Conservation (phyloP, 306 rosid species). For the Benincasa hispida region DNA sequence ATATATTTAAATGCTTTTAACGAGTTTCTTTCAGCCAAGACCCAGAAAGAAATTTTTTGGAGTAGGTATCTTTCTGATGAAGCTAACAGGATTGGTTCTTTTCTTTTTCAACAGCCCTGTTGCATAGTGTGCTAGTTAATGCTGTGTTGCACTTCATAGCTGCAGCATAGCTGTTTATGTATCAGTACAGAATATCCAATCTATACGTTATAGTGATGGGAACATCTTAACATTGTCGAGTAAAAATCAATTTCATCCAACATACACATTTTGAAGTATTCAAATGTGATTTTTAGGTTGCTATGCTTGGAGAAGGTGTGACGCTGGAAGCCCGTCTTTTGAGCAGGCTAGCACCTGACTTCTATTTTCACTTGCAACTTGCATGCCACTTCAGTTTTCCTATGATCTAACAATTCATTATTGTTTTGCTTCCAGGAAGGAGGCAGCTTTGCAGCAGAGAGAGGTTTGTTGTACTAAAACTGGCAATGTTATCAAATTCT, state of each 20-base stretch:
- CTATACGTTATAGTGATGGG: background rate
- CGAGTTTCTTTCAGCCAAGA: background rate
- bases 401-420: background rate
- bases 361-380: background rate
- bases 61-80: background rate
- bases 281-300: conserved; percentile 25
- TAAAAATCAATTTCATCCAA: background rate
- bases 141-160: background rate
- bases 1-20: background rate
- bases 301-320: conserved; percentile 76
- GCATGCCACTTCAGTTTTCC: background rate
- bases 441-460: conserved; percentile 86
- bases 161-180: background rate
- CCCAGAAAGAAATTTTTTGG: background rate
- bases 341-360: conserved; percentile 55
- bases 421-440: conserved; percentile 56
- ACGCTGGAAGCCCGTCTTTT: conserved; percentile 77
- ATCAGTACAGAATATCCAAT: background rate
- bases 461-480: conserved; percentile 48
- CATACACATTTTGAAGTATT: background rate
- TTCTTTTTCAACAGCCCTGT: background rate
- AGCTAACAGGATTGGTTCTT: background rate
- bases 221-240: background rate
- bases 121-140: background rate
- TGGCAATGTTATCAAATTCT: background rate